A percentile compares a stretch with the other conserved stretches of the same genome.
These are phyloP conservation scores for Gleditsia sinensis DNA, from an alignment of 306 rosid species.

Conservation along the genomic window DNA sequence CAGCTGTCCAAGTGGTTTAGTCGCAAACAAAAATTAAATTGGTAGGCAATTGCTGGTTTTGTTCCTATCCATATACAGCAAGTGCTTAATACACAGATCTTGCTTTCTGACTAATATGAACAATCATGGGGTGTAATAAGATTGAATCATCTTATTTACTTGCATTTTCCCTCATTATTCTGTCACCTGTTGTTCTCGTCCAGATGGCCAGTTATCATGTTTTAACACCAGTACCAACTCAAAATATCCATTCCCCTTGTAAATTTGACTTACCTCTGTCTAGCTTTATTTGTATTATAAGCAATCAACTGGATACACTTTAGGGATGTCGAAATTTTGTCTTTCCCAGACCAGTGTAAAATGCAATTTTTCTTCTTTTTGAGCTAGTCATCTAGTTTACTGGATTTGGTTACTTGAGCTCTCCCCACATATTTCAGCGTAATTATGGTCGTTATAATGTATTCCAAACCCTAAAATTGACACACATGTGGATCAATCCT, in stretches of 20 bases:
- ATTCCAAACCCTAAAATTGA: background rate
- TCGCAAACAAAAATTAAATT: conserved; percentile 14
- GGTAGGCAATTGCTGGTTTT: conserved; percentile 13
- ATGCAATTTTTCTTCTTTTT: background rate
- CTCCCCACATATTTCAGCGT: background rate
- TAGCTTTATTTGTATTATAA: background rate
- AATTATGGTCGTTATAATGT: background rate
- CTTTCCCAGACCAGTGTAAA: conserved; percentile 10
- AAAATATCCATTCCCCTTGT: conserved; percentile 2
- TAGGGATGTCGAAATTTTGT: background rate
- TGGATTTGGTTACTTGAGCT: background rate
- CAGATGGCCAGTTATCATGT: conserved; percentile 9
- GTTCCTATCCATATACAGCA: background rate
- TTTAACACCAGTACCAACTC: background rate
- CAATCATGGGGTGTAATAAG: background rate
- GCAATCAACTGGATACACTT: background rate
- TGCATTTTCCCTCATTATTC: background rate
- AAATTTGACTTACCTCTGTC: background rate
- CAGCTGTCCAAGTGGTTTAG: background rate
- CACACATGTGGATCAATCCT: background rate
- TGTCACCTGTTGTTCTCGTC: conserved; percentile 8
- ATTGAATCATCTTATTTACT: conserved; percentile 5
- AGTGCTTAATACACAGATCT: background rate
- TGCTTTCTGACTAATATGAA: conserved; percentile 14
- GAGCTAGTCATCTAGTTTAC: background rate